These are phyloP conservation scores for Cyberlindnera sargentensis DNA, from an alignment of 805 yeast genomes.

Conservation along the genomic window DNA sequence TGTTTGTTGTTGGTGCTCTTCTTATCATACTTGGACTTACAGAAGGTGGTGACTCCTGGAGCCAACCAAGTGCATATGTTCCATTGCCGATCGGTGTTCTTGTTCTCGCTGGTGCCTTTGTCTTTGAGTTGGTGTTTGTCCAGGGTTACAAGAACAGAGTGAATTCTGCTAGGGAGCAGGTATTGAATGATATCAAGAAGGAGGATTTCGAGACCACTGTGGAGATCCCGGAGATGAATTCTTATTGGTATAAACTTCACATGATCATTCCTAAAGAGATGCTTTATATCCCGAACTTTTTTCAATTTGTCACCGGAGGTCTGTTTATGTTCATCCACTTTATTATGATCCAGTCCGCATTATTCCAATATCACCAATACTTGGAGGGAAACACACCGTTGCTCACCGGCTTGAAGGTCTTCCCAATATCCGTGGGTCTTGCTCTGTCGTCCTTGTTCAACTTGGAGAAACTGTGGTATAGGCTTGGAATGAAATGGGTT, in stretches of 20 bases:
- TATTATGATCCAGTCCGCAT: constrained; percentile 15
- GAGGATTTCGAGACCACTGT: not conserved
- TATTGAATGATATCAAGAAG: not conserved
- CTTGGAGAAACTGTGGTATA: constrained; percentile 10
- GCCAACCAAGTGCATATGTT: constrained; percentile 32
- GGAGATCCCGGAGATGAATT: not conserved
- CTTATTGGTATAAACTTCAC: constrained; percentile 6
- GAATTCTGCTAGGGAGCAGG: constrained; percentile 2
- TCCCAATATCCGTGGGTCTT: constrained; percentile 30
- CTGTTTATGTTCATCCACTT: constrained; percentile 17
- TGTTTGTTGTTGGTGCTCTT: constrained; percentile 28
- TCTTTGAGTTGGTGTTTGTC: constrained; percentile 26
- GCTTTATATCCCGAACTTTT: constrained; percentile 24
- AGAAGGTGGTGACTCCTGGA: constrained; percentile 39
- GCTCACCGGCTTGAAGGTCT: constrained; percentile 28
- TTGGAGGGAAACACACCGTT: constrained; percentile 26
- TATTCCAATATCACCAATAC: constrained; percentile 23
- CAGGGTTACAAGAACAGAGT: constrained; percentile 10
- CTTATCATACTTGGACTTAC: constrained; percentile 38
- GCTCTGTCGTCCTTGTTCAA: constrained; percentile 23
- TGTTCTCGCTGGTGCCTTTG: constrained; percentile 20
- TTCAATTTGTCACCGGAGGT: constrained; percentile 16
- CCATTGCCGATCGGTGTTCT: constrained; percentile 33
- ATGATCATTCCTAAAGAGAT: constrained; percentile 25
- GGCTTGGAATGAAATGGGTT: constrained; percentile 21